Conservation (phyloP, 257 asterid species). For the Cruciata laevipes region DNA sequence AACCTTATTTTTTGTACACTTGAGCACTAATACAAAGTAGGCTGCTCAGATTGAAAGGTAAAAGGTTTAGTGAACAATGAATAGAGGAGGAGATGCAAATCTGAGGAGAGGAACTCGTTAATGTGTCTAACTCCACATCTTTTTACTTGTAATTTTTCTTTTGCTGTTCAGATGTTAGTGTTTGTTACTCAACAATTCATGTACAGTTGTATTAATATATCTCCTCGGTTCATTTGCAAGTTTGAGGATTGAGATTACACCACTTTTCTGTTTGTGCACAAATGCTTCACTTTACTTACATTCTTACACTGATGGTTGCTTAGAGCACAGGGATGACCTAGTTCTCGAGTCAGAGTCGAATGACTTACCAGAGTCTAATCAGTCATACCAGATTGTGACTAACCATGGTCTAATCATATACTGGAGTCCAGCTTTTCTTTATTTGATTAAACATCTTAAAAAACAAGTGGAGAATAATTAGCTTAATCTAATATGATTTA, state of each 20-base stretch:
- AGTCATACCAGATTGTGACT: no score
- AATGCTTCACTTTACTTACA: background rate
- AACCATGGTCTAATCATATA: no score
- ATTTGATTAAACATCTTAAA: no score
- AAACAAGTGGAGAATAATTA: no score
- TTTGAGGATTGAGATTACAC: background rate
- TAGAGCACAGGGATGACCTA: no score
- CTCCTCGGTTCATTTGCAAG: background rate
- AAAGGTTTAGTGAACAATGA: background rate
- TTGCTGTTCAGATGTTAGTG: background rate
- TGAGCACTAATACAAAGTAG: background rate
- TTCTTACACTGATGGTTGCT: no score
- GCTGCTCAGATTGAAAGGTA: background rate
- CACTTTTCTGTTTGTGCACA: background rate
- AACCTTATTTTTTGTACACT: background rate
- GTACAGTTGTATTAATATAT: background rate
- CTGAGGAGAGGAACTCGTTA: background rate
- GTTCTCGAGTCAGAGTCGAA: no score
- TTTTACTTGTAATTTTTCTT: background rate
- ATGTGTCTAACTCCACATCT: background rate
- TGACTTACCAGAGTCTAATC: no score
- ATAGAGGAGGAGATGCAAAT: background rate
- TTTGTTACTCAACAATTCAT: background rate
- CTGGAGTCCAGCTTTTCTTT: no score
- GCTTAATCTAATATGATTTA: no score